phyloP scores from a whole-genome alignment of 2,329 filamentous ascomycete species.

The Sphaerostilbella broomeana region DNA sequence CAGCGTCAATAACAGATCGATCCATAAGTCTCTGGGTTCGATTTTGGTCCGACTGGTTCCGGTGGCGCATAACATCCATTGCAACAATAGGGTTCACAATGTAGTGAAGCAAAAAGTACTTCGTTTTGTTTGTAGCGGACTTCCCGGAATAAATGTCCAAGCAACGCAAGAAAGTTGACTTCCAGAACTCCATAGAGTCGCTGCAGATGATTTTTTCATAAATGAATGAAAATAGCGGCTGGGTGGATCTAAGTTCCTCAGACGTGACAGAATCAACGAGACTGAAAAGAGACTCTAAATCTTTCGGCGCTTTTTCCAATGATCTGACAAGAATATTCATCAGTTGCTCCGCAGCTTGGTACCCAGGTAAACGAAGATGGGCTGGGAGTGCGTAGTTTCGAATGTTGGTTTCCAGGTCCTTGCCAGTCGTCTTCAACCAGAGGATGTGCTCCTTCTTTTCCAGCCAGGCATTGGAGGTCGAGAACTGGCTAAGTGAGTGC shows the following conservation, averaged over 20 bases:
- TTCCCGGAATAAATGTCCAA: constrained; percentile 81
- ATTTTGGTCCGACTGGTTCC: constrained; percentile 51
- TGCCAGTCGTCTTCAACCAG: constrained; percentile 62
- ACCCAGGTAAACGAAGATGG: constrained; percentile 71
- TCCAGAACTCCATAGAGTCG: constrained; percentile 80
- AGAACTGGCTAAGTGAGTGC: constrained; percentile 65
- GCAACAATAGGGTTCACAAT: constrained; percentile 94
- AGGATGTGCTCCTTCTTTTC: constrained; percentile 54
- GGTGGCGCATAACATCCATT: constrained; percentile 88
- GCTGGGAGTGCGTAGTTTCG: constrained; percentile 63
- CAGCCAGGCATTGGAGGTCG: constrained; percentile 61
- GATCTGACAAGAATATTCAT: constrained; percentile 81
- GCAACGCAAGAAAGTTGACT: constrained; percentile 72
- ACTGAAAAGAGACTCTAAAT: constrained; percentile 77
- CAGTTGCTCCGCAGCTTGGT: constrained; percentile 83
- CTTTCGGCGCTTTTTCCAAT: constrained; percentile 64
- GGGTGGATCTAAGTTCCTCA: constrained; percentile 71
- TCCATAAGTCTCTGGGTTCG: constrained; percentile 72
- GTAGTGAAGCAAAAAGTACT: constrained; percentile 86
- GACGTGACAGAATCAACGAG: constrained; percentile 78
- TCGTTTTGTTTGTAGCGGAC: constrained; percentile 76
- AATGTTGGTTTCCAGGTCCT: constrained; percentile 70
- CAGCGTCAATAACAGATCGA: constrained; percentile 76
- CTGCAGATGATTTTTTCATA: constrained; percentile 79
- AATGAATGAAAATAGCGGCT: constrained; percentile 72